Percentiles rank a stretch among this genome's conserved stretches.
Conservation (phyloP, 305 asterid species). For the Lippia alba region DNA sequence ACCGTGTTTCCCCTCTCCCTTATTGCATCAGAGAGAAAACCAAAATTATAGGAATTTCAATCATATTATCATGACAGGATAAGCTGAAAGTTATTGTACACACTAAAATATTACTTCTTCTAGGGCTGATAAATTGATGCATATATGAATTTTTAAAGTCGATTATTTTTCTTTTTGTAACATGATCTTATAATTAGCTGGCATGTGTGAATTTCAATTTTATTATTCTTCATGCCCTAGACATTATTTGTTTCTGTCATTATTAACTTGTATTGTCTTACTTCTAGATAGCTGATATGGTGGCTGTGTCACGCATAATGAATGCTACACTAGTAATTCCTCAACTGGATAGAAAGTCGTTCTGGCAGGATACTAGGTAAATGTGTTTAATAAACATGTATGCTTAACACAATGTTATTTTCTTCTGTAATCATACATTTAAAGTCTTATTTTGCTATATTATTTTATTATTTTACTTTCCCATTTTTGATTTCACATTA, state of each 20-base stretch:
- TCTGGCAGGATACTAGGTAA: conserved; percentile 97
- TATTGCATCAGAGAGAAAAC: too few species aligned
- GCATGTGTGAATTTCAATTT: conserved; percentile 29
- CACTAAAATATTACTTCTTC: conserved; percentile 20
- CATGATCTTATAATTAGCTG: conserved; percentile 41
- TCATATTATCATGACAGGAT: conserved; percentile 23
- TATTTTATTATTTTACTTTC: conserved; percentile 7
- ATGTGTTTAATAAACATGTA: conserved; percentile 28
- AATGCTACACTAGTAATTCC: conserved; percentile 96
- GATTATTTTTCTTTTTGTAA: neutral
- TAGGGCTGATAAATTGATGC: conserved; percentile 11
- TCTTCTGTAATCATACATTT: conserved; percentile 10
- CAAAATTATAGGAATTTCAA: conserved; percentile 6
- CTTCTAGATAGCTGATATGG: conserved; percentile 95
- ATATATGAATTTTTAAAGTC: neutral
- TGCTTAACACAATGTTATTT: conserved; percentile 11
- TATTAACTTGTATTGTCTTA: conserved; percentile 27
- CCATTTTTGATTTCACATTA: conserved; percentile 10
- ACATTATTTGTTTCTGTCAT: conserved; percentile 15
- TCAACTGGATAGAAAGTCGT: conserved; percentile 87
- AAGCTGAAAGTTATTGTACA: conserved; percentile 1
- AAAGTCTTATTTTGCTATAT: conserved; percentile 3
- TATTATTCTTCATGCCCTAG: conserved; percentile 24
- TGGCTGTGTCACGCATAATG: conserved; percentile 91
- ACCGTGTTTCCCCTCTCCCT: too few species aligned